Conservation (phyloP, 495 filamentous ascomycete species). For the Cercophora newfieldiana region DNA sequence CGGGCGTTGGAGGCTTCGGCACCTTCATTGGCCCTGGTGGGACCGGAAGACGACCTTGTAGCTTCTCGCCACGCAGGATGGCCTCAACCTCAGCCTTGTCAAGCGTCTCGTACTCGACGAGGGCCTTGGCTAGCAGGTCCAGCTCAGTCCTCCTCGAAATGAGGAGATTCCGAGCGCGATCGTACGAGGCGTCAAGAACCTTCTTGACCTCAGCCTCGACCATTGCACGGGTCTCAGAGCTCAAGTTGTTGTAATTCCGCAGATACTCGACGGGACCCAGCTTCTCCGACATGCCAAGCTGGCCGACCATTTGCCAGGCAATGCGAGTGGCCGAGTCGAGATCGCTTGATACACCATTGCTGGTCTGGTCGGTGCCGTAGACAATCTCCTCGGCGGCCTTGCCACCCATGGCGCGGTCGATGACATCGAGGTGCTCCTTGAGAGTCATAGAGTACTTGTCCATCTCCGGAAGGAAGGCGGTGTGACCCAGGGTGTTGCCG, state of each 20-base stretch:
- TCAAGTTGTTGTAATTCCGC: constrained; percentile 75
- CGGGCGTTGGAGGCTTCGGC: constrained; percentile 35
- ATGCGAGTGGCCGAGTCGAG: constrained; percentile 74
- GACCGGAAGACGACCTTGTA: constrained; percentile 54
- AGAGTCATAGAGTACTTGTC: constrained; percentile 81
- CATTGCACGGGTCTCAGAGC: constrained; percentile 75
- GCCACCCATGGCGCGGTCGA: constrained; percentile 85
- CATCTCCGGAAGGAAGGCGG: constrained; percentile 81
- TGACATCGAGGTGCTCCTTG: constrained; percentile 68
- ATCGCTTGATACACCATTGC: constrained; percentile 66
- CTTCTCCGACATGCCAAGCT: constrained; percentile 81
- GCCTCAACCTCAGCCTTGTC: constrained; percentile 85
- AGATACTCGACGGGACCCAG: constrained; percentile 88
- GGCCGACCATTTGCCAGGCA: constrained; percentile 83
- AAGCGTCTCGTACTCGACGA: constrained; percentile 92
- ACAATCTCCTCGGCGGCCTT: constrained; percentile 94
- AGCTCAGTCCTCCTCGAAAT: constrained; percentile 73
- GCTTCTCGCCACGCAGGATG: constrained; percentile 79
- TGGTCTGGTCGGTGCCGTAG: constrained; percentile 83
- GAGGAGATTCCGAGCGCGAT: constrained; percentile 72
- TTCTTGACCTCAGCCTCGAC: constrained; percentile 86
- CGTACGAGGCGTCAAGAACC: constrained; percentile 76
- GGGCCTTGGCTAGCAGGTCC: constrained; percentile 79
- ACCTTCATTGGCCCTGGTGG: constrained; percentile 51
- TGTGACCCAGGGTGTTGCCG: constrained; percentile 81